These are phyloP conservation scores for Cyclospora cayetanensis DNA, from an alignment of 169 alveolate genomes.

Conservation along the genomic window DNA sequence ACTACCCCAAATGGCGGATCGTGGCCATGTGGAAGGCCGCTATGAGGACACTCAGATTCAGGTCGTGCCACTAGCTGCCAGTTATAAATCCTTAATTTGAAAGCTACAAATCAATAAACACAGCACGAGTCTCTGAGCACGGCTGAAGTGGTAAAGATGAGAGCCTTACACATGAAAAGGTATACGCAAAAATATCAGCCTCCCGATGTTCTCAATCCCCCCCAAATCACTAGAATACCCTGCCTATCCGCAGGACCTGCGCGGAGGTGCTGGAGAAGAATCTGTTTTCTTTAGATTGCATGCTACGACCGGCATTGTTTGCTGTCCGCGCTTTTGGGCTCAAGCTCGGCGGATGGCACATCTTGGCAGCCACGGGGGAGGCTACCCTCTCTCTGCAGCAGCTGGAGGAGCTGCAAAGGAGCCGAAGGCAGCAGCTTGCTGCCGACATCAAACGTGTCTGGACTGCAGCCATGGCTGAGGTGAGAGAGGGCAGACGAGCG, in stretches of 20 bases:
- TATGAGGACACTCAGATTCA: conserved; percentile 63
- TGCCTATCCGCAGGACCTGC: conserved; percentile 54
- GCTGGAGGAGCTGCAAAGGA: conserved; percentile 78
- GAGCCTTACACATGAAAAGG: background rate
- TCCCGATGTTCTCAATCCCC: background rate
- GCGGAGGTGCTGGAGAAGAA: conserved; percentile 66
- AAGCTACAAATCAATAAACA: background rate
- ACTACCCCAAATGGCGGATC: conserved; percentile 86
- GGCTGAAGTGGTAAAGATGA: background rate
- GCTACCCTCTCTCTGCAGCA: conserved; percentile 74
- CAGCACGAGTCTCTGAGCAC: background rate
- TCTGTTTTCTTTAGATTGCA: conserved; percentile 40
- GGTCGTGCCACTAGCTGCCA: no score
- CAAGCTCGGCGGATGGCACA: conserved; percentile 68
- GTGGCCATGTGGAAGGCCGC: conserved; percentile 88
- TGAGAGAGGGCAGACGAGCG: no score
- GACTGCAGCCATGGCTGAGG: conserved; percentile 68
- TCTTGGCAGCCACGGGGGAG: conserved; percentile 75
- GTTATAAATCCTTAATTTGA: background rate
- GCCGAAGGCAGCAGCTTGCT: conserved; percentile 75
- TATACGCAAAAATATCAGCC: background rate
- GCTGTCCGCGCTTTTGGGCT: background rate
- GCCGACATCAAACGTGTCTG: conserved; percentile 68
- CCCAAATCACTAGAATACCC: background rate
- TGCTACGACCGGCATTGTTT: background rate